phyloP scores from a whole-genome alignment of 257 asterid genomes.

The Solanum bulbocastanum region DNA sequence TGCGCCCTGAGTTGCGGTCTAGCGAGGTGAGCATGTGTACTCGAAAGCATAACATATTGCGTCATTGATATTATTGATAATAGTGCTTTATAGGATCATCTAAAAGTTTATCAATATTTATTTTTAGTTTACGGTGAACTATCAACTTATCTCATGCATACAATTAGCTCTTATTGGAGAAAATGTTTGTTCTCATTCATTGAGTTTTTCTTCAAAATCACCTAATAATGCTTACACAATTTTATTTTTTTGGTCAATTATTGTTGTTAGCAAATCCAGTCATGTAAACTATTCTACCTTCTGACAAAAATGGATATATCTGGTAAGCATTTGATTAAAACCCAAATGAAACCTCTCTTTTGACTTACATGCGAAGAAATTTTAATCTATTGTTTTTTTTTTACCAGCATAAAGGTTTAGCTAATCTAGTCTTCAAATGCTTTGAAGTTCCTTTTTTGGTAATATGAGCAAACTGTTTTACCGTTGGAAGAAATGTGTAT shows the following conservation, averaged over 20 bases:
- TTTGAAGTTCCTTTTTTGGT: background rate
- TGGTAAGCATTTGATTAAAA: background rate
- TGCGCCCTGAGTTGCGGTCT: conserved; percentile 71
- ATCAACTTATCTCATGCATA: background rate
- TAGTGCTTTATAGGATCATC: background rate
- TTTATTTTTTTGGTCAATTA: background rate
- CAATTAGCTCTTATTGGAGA: background rate
- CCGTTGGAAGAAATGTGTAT: background rate
- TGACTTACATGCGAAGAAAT: background rate
- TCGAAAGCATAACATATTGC: background rate
- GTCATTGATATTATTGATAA: background rate
- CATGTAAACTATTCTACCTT: background rate
- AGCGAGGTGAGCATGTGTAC: conserved; percentile 49
- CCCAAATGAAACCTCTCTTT: background rate
- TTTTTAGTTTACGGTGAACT: background rate
- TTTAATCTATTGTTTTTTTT: background rate
- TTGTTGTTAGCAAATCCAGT: background rate
- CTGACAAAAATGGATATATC: background rate
- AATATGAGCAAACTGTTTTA: background rate
- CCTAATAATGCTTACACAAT: background rate
- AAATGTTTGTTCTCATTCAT: background rate
- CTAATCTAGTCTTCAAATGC: background rate
- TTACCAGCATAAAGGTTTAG: background rate
- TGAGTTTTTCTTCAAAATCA: background rate
- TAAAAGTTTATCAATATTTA: background rate